A percentile compares a stretch with the other conserved stretches of the same genome.
phyloP scores from a whole-genome alignment of 1,284 basidiomycete genomes.

The Leccinum pachyderme region DNA sequence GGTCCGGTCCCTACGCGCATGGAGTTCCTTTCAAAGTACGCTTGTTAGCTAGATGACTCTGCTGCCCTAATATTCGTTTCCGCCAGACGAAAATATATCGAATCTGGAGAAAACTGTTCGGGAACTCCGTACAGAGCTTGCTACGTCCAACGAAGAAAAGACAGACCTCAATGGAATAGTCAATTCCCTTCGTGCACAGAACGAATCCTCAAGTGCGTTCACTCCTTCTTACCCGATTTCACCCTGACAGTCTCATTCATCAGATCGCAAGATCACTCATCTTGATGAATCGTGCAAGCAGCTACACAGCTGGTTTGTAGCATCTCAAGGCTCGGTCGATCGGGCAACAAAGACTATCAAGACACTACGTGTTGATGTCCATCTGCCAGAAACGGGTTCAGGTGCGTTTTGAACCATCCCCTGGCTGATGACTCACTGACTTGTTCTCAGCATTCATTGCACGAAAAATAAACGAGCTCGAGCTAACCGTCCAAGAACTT shows the following conservation, averaged over 20 bases:
- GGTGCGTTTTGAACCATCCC: not conserved
- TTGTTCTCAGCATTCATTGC: too few species aligned
- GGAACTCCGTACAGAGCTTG: not conserved
- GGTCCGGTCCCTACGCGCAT: too few species aligned
- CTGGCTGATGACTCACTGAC: not conserved
- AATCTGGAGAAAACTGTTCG: not conserved
- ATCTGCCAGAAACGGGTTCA: not conserved
- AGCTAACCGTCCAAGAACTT: too few species aligned
- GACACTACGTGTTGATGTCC: not conserved
- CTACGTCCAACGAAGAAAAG: not conserved
- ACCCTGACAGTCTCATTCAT: not conserved
- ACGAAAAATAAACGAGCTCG: too few species aligned
- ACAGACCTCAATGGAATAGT: not conserved
- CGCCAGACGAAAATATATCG: not conserved
- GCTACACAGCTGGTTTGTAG: too few species aligned
- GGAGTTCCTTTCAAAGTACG: too few species aligned
- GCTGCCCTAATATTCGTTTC: not conserved
- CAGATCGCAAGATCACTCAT: not conserved
- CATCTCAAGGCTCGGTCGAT: not conserved
- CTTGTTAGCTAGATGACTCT: not conserved
- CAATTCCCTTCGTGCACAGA: not conserved
- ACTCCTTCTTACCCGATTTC: not conserved
- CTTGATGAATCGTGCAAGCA: not conserved
- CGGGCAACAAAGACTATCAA: not conserved
- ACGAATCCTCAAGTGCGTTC: not conserved